Conservation (phyloP, 2,329 filamentous ascomycete species). For the Alternaria sp. region DNA sequence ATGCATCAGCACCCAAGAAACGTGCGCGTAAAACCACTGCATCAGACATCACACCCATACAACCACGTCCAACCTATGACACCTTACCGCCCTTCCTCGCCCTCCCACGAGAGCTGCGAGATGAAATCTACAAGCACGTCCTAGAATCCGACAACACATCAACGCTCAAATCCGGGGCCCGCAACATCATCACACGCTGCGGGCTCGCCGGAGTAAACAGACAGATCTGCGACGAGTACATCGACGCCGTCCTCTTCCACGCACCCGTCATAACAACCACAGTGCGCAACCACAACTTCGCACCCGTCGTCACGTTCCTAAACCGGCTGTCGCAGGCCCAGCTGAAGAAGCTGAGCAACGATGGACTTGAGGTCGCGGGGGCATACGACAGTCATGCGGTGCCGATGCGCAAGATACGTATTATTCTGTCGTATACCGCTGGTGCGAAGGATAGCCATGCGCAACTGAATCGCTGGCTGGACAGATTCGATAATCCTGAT, state of each 20-base stretch:
- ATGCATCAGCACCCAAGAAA: neutral
- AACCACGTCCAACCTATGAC: neutral
- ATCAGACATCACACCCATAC: neutral
- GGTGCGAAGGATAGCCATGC: constrained; percentile 10
- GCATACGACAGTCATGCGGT: neutral
- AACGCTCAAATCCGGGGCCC: constrained; percentile 3
- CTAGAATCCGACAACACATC: constrained; percentile 2
- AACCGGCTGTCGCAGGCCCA: constrained; percentile 21
- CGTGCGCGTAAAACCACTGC: neutral
- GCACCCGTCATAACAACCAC: constrained; percentile 17
- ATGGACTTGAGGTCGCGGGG: neutral
- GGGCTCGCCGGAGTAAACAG: constrained; percentile 16
- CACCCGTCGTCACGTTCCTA: constrained; percentile 22
- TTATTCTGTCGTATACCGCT: constrained; percentile 8
- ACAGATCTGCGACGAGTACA: constrained; percentile 19
- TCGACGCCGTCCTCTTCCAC: constrained; percentile 20
- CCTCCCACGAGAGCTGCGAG: constrained; percentile 23
- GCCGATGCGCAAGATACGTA: constrained; percentile 5
- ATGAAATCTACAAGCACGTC: constrained; percentile 26
- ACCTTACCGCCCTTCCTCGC: constrained; percentile 12
- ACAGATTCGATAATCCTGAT: constrained; percentile 10
- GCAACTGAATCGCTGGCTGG: constrained; percentile 18
- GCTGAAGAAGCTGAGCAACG: neutral
- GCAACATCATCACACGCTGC: constrained; percentile 16
- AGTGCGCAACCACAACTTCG: constrained; percentile 26